Evolutionary conservation across 495 filamentous ascomycete species (phyloP), one percentile per base, ranked within the genome.

Genomic region (Annulohypoxylon moriforme): DNA sequence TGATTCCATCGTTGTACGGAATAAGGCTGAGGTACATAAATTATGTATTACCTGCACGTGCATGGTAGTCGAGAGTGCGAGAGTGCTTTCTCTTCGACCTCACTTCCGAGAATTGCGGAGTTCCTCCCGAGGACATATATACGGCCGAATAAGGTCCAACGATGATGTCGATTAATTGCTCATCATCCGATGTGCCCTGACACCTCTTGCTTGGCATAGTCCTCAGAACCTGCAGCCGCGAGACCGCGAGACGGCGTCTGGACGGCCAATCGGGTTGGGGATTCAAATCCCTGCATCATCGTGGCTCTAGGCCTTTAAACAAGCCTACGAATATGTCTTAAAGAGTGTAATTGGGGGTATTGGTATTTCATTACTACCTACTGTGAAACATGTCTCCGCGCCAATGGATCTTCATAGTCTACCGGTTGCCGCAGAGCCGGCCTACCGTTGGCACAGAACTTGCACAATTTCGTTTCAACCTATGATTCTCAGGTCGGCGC

Each of bases 211-310:
- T 9, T 49, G 18, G 20, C 11, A 49, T 13, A 29, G 25, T 31
- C 38, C 65, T 61, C 65, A 57, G 57, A 68, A 55, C 55, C 58
- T 68, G 58, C 49, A 61, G 27, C 65, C 59, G 42, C 59, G 50
- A 69, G 66, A 68, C 65, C 59, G 42, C 59, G 50, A 69, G 66
- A 68, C 57, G 36, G 47, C 34, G 40, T 56, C 18, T 56, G 36
- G 40, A 38, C 31, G 22, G 25, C 59, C 69, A 67, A 67, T 67
- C 56, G 59, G 59, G 38, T n/a, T 50, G 31, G 18, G 57, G 63
- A 67, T 67, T 42, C 11, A 10, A 46, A 67, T 53, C 42, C 69
- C 25, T 71, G 40, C 40, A 6, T 52, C 7, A 49, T 18, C 29
- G 10, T 16, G 31, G 24, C 29, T 61, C 16, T 31, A 13, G 38